Evolutionary conservation across 2,329 filamentous ascomycete genomes (phyloP).

Genomic region (Penicillium capsulatum): DNA sequence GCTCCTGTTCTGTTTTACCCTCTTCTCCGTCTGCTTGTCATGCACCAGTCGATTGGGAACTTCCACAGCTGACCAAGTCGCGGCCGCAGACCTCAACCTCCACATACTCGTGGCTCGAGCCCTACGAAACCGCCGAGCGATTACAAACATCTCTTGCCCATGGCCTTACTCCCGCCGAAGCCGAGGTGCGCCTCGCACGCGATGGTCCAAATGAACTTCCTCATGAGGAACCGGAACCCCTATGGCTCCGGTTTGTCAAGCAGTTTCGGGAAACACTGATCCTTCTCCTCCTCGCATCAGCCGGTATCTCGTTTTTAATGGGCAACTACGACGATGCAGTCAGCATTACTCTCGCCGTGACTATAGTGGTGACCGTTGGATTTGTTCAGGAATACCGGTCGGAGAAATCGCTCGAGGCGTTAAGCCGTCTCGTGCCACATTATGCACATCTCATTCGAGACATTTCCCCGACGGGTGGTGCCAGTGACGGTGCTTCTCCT

Average conservation of each 20-base stretch:
- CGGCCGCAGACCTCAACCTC: slow-evolving; percentile 40
- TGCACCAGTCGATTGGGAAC: slow-evolving; percentile 4
- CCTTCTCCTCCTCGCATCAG: slow-evolving; percentile 82
- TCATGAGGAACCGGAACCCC: slow-evolving; percentile 84
- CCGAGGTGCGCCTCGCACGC: slow-evolving; percentile 69
- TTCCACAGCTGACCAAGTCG: slow-evolving; percentile 12
- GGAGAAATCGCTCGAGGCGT: slow-evolving; percentile 91
- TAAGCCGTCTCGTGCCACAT: slow-evolving; percentile 91
- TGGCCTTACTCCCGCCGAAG: slow-evolving; percentile 77
- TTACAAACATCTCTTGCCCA: slow-evolving; percentile 77
- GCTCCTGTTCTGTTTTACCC: not conserved
- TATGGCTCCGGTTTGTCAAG: slow-evolving; percentile 92
- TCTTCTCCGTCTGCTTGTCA: not conserved
- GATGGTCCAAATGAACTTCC: slow-evolving; percentile 93
- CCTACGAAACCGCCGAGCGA: slow-evolving; percentile 70
- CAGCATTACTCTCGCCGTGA: slow-evolving; percentile 92
- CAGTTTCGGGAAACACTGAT: slow-evolving; percentile 97
- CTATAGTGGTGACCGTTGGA: slow-evolving; percentile 92
- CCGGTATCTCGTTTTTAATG: slow-evolving; percentile 80
- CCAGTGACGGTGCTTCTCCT: slow-evolving; percentile 20
- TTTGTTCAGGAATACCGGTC: slow-evolving; percentile 98
- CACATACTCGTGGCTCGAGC: slow-evolving; percentile 62
- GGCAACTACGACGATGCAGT: slow-evolving; percentile 93
- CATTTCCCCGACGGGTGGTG: slow-evolving; percentile 24
- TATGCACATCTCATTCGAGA: slow-evolving; percentile 88